Base-by-base conservation (phyloP, 768 basidiomycete genomes). In the Boletus eberwhitei region DNA sequence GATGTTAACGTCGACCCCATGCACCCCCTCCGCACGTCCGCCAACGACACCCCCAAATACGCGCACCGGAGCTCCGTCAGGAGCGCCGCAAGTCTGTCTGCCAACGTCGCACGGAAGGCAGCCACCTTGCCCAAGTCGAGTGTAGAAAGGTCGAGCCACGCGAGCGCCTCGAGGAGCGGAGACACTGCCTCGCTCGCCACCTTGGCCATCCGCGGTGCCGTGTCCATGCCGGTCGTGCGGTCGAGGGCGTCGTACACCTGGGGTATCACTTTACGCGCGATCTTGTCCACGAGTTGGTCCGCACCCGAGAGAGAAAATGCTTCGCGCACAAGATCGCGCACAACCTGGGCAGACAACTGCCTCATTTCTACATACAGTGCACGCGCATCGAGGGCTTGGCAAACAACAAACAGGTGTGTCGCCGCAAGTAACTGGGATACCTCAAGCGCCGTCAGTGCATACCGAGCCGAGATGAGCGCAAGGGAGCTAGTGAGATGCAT, bases 341-440 rank as follows among this genome's bases (percentile, higher is more conserved):
- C 51, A 34, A 70, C 58, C 32, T 54, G 52, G 4, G 58, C 50
- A 4, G 68, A 50, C 36, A 58, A 12, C 8, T 72, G 73, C 31
- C 75, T 66, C 73, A 93, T 84, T 54, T 89, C 86, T 53, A 73
- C 65, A 62, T 90, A 87, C 52, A 93, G 60, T 1, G 90, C 84
- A 40, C 93, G 86, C 50, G 91, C 77, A 66, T 94, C 93, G 53
- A 93, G 75, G n/a, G 90, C 90, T 78, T 93, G 90, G 69, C 88
- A 83, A 53, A 81, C 75, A 50, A 85, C 73, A 69, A 90, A 90
- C 41, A 94, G 75, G 64, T 91, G 91, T 16, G 86, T 84, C 1
- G 90, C 77, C 8, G 82, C 83, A 54, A 93, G 72, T 59, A 90
- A 77, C 3, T 88, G 83, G 48, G 92, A 77, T 3, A 92, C 85